These are phyloP conservation scores for Globisporangium echinulatum DNA, from an alignment of 352 stramenopile genomes.

Conservation along the genomic window DNA sequence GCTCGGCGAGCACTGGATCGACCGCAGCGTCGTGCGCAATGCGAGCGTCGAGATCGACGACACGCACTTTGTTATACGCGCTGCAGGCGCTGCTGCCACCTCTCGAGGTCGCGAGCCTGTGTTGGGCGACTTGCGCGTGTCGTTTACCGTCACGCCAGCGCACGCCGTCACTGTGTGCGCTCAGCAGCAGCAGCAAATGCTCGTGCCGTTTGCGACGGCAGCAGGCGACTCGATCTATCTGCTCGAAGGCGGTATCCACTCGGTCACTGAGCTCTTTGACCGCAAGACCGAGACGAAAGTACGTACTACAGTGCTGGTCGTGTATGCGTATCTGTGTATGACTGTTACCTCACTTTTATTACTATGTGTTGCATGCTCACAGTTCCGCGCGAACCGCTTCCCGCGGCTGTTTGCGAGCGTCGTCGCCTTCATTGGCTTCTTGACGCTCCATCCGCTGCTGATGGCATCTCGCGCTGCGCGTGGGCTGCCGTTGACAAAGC, in stretches of 20 bases:
- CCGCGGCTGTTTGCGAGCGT: conserved; percentile 53
- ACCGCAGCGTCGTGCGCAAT: conserved; percentile 35
- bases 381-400: conserved; percentile 65
- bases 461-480: conserved; percentile 18
- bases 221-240: conserved; percentile 45
- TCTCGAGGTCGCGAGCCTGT: conserved; percentile 11
- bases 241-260: conserved; percentile 55
- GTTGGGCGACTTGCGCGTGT: conserved; percentile 58
- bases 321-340: background rate
- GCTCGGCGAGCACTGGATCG: conserved; percentile 31
- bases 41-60: conserved; percentile 48
- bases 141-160: conserved; percentile 53
- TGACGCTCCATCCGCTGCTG: conserved; percentile 42
- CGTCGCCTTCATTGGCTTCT: conserved; percentile 58
- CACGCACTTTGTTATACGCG: conserved; percentile 38
- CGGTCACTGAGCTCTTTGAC: conserved; percentile 37
- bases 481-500: conserved; percentile 9
- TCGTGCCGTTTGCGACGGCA: conserved; percentile 37
- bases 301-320: background rate
- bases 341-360: background rate
- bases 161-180: conserved; percentile 69
- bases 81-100: background rate
- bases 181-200: conserved; percentile 24
- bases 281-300: conserved; percentile 41
- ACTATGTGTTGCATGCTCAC: background rate